These are phyloP conservation scores for Obelidium mucronatum DNA, from an alignment of 192 early-diverging fungal genomes.

Conservation along the genomic window DNA sequence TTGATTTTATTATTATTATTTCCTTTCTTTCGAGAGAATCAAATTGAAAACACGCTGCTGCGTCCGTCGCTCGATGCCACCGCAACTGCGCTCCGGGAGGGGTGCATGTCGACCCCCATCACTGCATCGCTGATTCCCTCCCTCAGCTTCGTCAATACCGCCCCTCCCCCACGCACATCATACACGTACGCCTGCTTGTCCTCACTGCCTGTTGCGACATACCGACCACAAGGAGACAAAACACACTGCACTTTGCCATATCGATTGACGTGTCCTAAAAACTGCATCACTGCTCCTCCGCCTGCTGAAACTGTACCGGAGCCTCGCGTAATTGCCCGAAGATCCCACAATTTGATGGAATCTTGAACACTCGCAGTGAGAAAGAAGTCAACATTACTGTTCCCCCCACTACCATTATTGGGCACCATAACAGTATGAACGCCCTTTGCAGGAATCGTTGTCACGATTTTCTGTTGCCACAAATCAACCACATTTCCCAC, in stretches of 20 bases:
- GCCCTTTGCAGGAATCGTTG: background rate
- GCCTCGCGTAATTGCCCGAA: slow-evolving; percentile 12
- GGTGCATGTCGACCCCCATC: slow-evolving; percentile 38
- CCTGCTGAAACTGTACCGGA: background rate
- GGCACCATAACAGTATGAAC: slow-evolving; percentile 18
- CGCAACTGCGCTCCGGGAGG: slow-evolving; percentile 7
- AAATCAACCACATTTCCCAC: background rate
- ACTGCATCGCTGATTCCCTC: slow-evolving; percentile 40
- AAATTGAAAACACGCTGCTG: too few species aligned
- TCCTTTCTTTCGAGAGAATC: too few species aligned
- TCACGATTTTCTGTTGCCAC: slow-evolving; percentile 13
- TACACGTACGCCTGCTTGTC: slow-evolving; percentile 53
- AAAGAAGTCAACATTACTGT: slow-evolving; percentile 2
- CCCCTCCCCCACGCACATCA: slow-evolving; percentile 38
- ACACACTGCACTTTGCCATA: slow-evolving; percentile 36
- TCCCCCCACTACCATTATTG: background rate
- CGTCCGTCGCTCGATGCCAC: slow-evolving; percentile 39
- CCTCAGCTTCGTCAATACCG: slow-evolving; percentile 16
- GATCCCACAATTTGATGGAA: slow-evolving; percentile 48
- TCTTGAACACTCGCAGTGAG: slow-evolving; percentile 27
- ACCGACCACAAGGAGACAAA: slow-evolving; percentile 45
- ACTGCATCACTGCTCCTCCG: slow-evolving; percentile 30
- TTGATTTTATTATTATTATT: too few species aligned
- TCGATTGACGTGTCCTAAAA: slow-evolving; percentile 50
- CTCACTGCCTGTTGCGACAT: slow-evolving; percentile 46